Base-by-base conservation (phyloP, 441 rosid species). In the Eruca vesicaria region DNA sequence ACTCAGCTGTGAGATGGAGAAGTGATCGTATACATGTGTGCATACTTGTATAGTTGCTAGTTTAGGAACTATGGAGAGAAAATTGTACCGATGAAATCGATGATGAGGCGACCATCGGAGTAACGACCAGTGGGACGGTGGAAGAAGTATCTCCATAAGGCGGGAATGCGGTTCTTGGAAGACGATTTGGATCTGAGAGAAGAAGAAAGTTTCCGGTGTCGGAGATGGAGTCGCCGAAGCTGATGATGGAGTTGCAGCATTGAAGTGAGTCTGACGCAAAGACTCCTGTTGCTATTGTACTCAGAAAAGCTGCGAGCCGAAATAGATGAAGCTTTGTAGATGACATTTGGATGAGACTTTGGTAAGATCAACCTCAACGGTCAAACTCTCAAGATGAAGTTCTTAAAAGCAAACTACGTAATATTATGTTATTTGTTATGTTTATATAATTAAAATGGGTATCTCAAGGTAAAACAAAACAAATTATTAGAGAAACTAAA, bases 141-240 rank as follows among this genome's bases (percentile, higher is more conserved):
- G 31, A 85, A 67, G 38, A 83, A 76, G 85, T 81, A 7, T 79
- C 63, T 0, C 85, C 86, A 38, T 83, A 80, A 5, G 86, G 89
- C 2, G 68, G 72, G n/a, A 69, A 73, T 2, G 64, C 69, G 18
- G 28, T 45, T 7, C 9, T 56, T 3, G 75, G 83, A 11, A 73
- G 80, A 16, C 7, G 16, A 1, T 8, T 67, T 1, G 68, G 68
- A 7, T 12, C 41, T 9, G 73, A 57, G 6, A 73, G 32, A 48
- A 9, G 29, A 16, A 52, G 36, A 0, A 59, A 35, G 81, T 83
- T 86, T 6, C 85, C 87, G 10, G 89, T 82, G 48, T 86, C 89
- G 9, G 84, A 50, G 18, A 82, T 31, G 0, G 89, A 85, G 69
- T 83, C 84, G 8, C 89, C 85, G 26, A 85, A 83, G 82, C 84